These are phyloP conservation scores for Fusarium piperis DNA, from an alignment of 2,329 filamentous ascomycete genomes.

Conservation along the genomic window DNA sequence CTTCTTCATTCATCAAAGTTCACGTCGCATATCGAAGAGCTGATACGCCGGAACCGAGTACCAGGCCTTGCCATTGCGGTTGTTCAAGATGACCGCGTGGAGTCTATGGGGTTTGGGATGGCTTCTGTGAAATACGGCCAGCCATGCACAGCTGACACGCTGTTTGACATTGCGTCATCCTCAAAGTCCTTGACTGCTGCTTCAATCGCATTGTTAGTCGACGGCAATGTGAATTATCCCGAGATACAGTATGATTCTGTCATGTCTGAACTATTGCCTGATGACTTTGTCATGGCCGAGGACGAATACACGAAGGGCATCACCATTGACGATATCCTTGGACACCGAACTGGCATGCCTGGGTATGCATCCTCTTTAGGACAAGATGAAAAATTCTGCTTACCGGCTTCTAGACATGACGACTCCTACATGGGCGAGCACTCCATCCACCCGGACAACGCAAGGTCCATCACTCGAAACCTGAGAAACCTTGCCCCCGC, in stretches of 20 bases:
- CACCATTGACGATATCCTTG: conserved; percentile 6
- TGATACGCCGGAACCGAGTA: background rate
- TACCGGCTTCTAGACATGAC: background rate
- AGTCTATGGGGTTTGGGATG: background rate
- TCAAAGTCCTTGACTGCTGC: conserved; percentile 5
- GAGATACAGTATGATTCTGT: background rate
- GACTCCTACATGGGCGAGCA: conserved; percentile 12
- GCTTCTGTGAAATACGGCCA: background rate
- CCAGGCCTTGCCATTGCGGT: conserved; percentile 10
- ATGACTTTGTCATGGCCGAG: conserved; percentile 7
- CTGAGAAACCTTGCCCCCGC: conserved; percentile 5
- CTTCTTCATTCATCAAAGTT: background rate
- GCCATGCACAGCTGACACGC: conserved; percentile 4
- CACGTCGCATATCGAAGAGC: accelerated
- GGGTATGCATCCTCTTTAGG: background rate
- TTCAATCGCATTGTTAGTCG: background rate
- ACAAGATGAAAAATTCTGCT: background rate
- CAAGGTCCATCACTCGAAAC: background rate
- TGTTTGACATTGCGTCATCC: conserved; percentile 17
- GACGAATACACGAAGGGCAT: background rate
- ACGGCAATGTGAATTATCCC: background rate
- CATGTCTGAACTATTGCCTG: conserved; percentile 4
- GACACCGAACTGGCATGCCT: conserved; percentile 10
- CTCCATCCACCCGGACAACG: background rate
- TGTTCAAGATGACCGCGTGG: background rate